Base-by-base conservation (phyloP, 2,329 filamentous ascomycete species). In the Claviceps sp. region DNA sequence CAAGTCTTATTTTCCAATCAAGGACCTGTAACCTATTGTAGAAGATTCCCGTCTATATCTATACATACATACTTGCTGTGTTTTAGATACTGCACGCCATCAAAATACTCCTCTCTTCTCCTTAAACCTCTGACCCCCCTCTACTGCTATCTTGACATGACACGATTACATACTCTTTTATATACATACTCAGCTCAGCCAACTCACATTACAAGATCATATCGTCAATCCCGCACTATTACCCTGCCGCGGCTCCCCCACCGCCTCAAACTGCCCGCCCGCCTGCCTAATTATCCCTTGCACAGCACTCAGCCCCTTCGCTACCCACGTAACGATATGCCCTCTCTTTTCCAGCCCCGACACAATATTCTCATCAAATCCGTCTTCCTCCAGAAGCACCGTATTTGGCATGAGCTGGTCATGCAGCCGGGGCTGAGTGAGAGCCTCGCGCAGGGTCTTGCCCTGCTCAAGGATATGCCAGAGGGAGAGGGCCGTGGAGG, bases 341-440 rank as follows among this genome's bases (percentile, higher is more conserved):
- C 86, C 86, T 49, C 76, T 71, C 1, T 67, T 67, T 49, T 68
- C 66, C 76, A 95, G 75, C 54, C 76, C 83, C 2, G 72, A 77
- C 5, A 80, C 78, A 0, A 82, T 85, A 1, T 59, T 62, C 55
- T 84, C 83, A 58, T 86, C 75, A 58, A 85, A 94, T 5, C 42
- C 42, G 0, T 65, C 65, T 36, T 78, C 79, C 67, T 95, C 88
- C 50, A 93, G 82, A 0, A 69, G 70, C 1, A 82, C 76, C 47
- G 69, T 67, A 58, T 88, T 83, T 0, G 88, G 89, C 50, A 88
- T 72, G 9, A 95, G 71, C 68, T 95, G 89, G 62, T 95, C 87
- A 61, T 95, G 89, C 22, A 94, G 68, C 8, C 89, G 73, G 0
- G 85, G 85, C 59, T 76, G 66, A 0, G 71, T 72, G 14, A 94